phyloP scores from a whole-genome alignment of 2,329 filamentous ascomycete species.

The Trichoderma koningiopsis region DNA sequence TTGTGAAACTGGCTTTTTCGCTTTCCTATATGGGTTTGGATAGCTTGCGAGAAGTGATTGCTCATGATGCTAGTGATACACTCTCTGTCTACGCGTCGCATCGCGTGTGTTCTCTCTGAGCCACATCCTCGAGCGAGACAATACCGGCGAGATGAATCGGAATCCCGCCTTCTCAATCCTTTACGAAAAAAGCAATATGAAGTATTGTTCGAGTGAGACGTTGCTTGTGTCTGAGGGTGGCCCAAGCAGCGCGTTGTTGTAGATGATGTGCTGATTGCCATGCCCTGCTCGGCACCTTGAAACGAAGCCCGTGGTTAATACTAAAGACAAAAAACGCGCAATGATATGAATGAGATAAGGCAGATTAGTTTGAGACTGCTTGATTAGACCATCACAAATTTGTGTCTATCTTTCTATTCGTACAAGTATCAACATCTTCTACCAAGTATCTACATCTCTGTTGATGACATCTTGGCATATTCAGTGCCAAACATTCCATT shows the following conservation, averaged over 20 bases:
- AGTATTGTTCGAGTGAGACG: background rate
- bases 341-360: background rate
- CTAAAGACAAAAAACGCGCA: background rate
- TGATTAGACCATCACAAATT: background rate
- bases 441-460: background rate
- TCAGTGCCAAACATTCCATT: constrained; percentile 37
- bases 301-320: background rate
- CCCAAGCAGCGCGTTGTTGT: background rate
- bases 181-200: background rate
- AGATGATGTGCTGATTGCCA: background rate
- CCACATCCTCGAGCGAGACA: background rate
- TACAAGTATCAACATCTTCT: background rate
- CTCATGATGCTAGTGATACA: background rate
- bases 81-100: background rate
- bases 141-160: background rate
- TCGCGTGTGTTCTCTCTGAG: background rate
- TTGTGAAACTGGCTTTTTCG: background rate
- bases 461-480: constrained; percentile 30
- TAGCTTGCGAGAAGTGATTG: background rate
- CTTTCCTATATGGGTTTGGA: background rate
- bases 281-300: background rate
- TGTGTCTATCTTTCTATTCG: too few species aligned
- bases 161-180: background rate
- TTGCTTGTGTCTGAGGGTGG: background rate
- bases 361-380: background rate